Evolutionary conservation across 768 basidiomycete species (phyloP).

Genomic region (Guyanaporus albipodus): DNA sequence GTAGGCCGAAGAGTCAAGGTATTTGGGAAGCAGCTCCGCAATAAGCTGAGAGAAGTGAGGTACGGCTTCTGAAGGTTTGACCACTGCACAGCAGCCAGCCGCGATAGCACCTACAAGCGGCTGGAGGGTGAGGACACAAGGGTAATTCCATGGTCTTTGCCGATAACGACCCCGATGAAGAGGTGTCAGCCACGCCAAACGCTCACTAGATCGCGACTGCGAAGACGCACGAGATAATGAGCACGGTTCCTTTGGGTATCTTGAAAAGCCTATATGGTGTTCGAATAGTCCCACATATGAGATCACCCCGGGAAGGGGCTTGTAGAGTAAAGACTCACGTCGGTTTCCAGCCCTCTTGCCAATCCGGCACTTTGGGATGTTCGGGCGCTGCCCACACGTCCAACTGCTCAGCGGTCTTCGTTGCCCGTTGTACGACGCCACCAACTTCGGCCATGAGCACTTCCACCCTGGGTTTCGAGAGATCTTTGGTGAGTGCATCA

Average conservation of each 20-base stretch:
- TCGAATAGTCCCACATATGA: neutral
- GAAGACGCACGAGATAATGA: slow-evolving; percentile 53
- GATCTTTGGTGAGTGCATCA: slow-evolving; percentile 41
- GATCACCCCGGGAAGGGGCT: no score
- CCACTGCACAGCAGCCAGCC: slow-evolving; percentile 62
- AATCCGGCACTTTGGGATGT: slow-evolving; percentile 33
- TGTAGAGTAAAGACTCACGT: slow-evolving; percentile 28
- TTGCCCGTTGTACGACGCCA: slow-evolving; percentile 37
- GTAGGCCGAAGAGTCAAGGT: slow-evolving; percentile 49
- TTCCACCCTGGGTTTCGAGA: slow-evolving; percentile 42
- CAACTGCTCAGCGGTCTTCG: slow-evolving; percentile 45
- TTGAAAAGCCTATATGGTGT: slow-evolving; percentile 36
- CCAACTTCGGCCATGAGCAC: slow-evolving; percentile 43
- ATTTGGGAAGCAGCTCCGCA: slow-evolving; percentile 51
- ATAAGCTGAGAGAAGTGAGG: slow-evolving; percentile 49
- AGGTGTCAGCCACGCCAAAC: neutral
- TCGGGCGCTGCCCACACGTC: slow-evolving; percentile 56
- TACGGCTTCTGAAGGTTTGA: slow-evolving; percentile 62
- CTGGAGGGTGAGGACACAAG: slow-evolving; percentile 48
- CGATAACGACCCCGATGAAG: neutral
- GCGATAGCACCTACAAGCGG: slow-evolving; percentile 70
- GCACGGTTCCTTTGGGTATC: slow-evolving; percentile 56
- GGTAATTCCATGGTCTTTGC: slow-evolving; percentile 65
- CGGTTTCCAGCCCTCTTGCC: slow-evolving; percentile 50
- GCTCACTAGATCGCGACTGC: neutral